Evolutionary conservation across 257 asterid species (phyloP).

Genomic region (Mitragyna speciosa): DNA sequence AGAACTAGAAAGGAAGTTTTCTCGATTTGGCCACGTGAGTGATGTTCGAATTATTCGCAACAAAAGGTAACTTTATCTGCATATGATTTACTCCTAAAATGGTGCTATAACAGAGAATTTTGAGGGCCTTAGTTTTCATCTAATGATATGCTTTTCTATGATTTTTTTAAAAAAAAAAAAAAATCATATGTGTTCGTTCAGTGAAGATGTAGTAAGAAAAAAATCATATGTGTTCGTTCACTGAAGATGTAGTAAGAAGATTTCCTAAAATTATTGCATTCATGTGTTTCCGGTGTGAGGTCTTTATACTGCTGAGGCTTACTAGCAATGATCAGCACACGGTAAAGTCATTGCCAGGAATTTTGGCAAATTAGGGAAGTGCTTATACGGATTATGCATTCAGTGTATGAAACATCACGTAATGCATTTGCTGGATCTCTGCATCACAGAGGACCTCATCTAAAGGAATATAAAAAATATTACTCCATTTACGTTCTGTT

Average conservation of each 20-base stretch:
- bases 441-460: background rate
- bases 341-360: background rate
- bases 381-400: background rate
- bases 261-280: background rate
- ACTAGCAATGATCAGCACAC: background rate
- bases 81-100: background rate
- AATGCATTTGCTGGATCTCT: background rate
- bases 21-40: conserved; percentile 25
- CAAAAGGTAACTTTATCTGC: conserved; percentile 21
- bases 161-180: background rate
- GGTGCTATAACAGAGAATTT: background rate
- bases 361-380: background rate
- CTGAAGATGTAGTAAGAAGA: background rate
- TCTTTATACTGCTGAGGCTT: background rate
- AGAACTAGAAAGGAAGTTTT: conserved; percentile 34
- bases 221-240: background rate
- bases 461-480: background rate
- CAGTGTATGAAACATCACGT: background rate
- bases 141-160: background rate
- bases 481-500: background rate
- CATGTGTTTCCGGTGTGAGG: background rate
- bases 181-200: background rate
- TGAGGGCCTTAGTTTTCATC: background rate
- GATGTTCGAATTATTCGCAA: conserved; percentile 30
- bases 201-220: background rate